Evolutionary conservation across 2,329 filamentous ascomycete species (phyloP).

Genomic region (Neurospora sp.): DNA sequence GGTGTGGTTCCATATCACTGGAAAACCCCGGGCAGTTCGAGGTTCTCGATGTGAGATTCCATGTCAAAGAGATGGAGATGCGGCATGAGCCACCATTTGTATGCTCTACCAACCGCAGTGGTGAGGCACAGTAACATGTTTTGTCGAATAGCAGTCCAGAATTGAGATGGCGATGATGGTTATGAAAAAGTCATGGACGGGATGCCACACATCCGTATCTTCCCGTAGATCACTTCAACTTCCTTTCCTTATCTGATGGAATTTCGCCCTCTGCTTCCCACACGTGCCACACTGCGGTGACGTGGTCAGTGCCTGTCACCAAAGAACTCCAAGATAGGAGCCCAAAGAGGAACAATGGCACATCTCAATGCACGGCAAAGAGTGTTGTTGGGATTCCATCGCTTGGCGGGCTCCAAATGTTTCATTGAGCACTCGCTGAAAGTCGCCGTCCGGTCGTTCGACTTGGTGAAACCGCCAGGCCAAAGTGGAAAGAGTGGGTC

Average conservation of each 20-base stretch:
- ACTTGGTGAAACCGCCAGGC: background rate
- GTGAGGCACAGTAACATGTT: background rate
- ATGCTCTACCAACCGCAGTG: background rate
- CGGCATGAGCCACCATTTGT: background rate
- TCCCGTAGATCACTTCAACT: background rate
- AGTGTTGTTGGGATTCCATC: background rate
- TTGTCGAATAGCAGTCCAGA: background rate
- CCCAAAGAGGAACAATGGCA: background rate
- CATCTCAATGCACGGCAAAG: background rate
- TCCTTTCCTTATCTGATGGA: background rate
- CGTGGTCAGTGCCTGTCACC: background rate
- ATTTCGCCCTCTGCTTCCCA: background rate
- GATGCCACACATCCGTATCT: background rate
- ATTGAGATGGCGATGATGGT: background rate
- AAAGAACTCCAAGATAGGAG: background rate
- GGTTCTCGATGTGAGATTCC: background rate
- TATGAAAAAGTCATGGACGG: background rate
- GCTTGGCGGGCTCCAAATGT: background rate
- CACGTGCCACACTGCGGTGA: background rate
- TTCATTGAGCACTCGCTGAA: background rate
- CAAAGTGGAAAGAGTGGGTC: background rate
- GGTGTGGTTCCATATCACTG: background rate
- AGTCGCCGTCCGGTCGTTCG: background rate
- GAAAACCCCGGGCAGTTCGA: background rate
- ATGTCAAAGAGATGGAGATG: background rate